Conservation (phyloP, 164 flowering plant genomes). For the Macadamia integrifolia region DNA sequence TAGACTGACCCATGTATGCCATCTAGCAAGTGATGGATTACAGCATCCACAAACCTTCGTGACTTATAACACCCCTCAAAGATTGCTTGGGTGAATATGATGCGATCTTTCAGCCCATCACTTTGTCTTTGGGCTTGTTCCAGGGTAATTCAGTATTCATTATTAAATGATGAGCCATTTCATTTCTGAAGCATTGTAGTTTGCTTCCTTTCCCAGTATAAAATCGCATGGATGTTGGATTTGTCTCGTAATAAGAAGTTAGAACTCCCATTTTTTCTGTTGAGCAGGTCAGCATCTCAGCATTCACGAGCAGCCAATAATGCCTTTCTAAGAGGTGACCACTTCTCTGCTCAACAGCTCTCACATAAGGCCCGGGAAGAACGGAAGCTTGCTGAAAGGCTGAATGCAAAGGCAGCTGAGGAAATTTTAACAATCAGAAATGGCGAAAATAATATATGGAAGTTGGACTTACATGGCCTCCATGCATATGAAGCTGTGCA, state of each 20-base stretch:
- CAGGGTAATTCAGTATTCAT: neutral
- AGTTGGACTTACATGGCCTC: constrained; percentile 92
- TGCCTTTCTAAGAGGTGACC: constrained; percentile 79
- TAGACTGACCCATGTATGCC: too few relatives aligned
- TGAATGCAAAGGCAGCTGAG: constrained; percentile 68
- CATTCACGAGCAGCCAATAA: constrained; percentile 71
- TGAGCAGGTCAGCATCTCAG: constrained; percentile 66
- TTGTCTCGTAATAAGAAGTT: neutral
- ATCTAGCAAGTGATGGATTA: too few relatives aligned
- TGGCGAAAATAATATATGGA: constrained; percentile 55
- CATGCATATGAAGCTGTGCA: constrained; percentile 84
- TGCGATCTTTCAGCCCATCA: neutral
- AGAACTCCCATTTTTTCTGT: neutral
- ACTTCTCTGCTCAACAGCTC: constrained; percentile 55
- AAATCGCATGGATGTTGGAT: neutral
- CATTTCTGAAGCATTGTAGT: neutral
- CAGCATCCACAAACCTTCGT: too few relatives aligned
- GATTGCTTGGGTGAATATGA: neutral
- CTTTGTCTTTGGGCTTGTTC: neutral
- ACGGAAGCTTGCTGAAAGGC: constrained; percentile 55
- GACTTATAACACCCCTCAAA: too few relatives aligned
- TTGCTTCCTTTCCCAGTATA: neutral
- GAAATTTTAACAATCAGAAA: constrained; percentile 62
- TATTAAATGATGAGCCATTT: neutral
- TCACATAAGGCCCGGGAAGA: constrained; percentile 60